These are phyloP conservation scores for Colletotrichum sojae DNA, from an alignment of 2,329 filamentous ascomycete genomes.

Conservation along the genomic window DNA sequence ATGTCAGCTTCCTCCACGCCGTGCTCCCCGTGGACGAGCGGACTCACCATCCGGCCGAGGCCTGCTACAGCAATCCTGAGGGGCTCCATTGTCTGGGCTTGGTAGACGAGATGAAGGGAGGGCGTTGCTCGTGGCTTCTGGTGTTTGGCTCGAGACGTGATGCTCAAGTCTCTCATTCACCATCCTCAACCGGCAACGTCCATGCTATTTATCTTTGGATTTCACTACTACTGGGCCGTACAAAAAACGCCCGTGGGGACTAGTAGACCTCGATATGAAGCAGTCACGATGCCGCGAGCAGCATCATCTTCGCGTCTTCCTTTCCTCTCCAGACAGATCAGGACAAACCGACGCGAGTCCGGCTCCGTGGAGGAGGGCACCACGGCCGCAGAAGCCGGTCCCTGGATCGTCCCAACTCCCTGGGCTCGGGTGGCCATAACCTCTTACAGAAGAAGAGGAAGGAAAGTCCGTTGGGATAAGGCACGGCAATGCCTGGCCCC, in stretches of 20 bases:
- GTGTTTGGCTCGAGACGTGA: too few species aligned
- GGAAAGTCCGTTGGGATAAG: too few species aligned
- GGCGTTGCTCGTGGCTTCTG: neutral
- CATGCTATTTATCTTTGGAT: neutral
- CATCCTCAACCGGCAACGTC: neutral
- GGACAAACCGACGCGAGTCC: neutral
- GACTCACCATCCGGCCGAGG: neutral
- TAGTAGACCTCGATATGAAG: neutral
- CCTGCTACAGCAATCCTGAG: neutral
- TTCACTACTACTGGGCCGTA: too few species aligned
- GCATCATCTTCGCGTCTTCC: neutral
- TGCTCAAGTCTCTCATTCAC: neutral
- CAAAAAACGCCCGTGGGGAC: too few species aligned
- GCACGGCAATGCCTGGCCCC: neutral
- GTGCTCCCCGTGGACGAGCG: too few species aligned
- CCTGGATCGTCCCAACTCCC: neutral
- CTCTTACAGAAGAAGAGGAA: neutral
- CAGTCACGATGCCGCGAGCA: neutral
- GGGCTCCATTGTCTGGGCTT: neutral
- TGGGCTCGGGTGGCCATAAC: neutral
- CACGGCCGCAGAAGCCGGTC: neutral
- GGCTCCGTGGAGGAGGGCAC: too few species aligned
- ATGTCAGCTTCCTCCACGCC: too few species aligned
- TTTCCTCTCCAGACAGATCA: neutral
- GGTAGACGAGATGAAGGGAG: neutral